Base-by-base conservation (phyloP, 441 rosid species). In the Gossypium aridum region DNA sequence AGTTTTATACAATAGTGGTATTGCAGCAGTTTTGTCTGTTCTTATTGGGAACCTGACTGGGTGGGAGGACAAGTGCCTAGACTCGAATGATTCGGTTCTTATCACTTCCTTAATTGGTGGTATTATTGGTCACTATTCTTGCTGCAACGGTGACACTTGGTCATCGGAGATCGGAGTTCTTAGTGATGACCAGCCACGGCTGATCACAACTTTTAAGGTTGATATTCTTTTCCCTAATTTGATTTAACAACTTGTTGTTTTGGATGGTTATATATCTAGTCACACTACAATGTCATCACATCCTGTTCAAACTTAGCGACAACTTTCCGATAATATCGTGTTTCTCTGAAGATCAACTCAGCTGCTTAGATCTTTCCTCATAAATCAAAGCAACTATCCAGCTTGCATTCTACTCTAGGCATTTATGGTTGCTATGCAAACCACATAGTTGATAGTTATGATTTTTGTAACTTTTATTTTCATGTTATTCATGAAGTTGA, bases 161-260 rank as follows among this genome's bases (percentile, higher is more conserved):
- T 94, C 97, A 70, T 94, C 99, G 0, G 99, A 94, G 89, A 91
- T 94, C 56, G 98, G 99, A 67, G 87, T 92, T 63, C 96, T 94
- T 59, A 91, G 97, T 54, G 86, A 91, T 72, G 85, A 88, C 1
- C 93, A 92, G 64, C 98, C 98, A 26, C 91, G 91, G 55, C 78
- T 94, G 67, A 91, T 94, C 84, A 94, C 98, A 16, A 92, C 91
- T 59, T 81, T 92, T 67, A 94, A 94, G 98, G 98, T 94, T 70
- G 53, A 14, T 77, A 37, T 66, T 72, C 62, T 57, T 72, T 71
- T 19, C 31, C 34, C 26, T 53, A 64, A 37, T 37, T 59, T 72
- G 26, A 51, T n/a, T 0, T 16, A 47, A 31, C 28, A 45, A 43
- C 61, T 7, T 22, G n/a, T 61, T 60, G 22, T 43, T 47, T 31